Evolutionary conservation across 805 yeast genomes (phyloP).

Genomic region (Hanseniaspora nectarophila): DNA sequence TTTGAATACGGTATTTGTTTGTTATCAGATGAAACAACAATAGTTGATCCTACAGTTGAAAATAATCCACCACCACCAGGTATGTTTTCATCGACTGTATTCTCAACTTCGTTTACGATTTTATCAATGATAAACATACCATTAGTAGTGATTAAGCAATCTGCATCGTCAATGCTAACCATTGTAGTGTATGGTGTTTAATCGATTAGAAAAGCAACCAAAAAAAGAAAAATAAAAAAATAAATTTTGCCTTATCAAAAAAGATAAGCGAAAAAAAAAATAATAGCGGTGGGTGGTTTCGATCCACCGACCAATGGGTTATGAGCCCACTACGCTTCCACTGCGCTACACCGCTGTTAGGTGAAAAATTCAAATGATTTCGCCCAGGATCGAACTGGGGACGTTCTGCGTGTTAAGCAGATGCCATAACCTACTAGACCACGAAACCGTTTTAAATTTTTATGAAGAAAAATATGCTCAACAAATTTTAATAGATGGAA

Average conservation of each 20-base stretch:
- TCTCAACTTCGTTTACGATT: constrained; percentile 37
- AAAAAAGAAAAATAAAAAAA: constrained; percentile 16
- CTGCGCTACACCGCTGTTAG: constrained; percentile 87
- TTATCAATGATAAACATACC: constrained; percentile 91
- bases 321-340: constrained; percentile 99
- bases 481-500: no score
- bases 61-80: constrained; percentile 88
- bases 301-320: constrained; percentile 97
- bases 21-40: constrained; percentile 5
- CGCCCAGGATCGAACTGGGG: constrained; percentile 99
- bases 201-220: background rate
- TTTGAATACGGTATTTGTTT: background rate
- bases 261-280: constrained; percentile 25
- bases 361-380: constrained; percentile 19
- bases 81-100: constrained; percentile 35
- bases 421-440: constrained; percentile 97
- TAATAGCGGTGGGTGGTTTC: constrained; percentile 86
- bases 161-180: background rate
- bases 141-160: constrained; percentile 44
- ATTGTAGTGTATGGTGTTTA: background rate
- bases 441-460: constrained; percentile 2
- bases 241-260: background rate
- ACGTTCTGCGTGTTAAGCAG: constrained; percentile 99
- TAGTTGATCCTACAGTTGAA: constrained; percentile 56
- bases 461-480: background rate